These are phyloP conservation scores for Diaporthe helianthi DNA, from an alignment of 2,329 filamentous ascomycete species.

Conservation along the genomic window DNA sequence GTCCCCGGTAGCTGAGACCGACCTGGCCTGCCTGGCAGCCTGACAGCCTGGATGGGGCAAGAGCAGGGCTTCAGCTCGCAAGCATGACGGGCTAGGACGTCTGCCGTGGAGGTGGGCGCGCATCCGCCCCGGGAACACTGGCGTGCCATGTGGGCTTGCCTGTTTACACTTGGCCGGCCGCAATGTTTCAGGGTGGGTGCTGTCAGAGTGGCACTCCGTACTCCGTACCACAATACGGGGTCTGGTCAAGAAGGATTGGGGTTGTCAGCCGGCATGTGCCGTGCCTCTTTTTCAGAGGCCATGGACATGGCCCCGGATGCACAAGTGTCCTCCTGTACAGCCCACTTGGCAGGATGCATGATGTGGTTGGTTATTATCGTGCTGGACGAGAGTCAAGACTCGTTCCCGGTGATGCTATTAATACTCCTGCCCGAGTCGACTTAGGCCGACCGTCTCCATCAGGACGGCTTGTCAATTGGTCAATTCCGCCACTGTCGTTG, in stretches of 20 bases:
- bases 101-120: neutral
- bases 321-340: constrained; percentile 19
- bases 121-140: neutral
- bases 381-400: constrained; percentile 15
- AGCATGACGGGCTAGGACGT: neutral
- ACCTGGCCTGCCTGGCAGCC: no score
- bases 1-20: neutral
- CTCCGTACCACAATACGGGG: constrained; percentile 14
- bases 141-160: constrained; percentile 13
- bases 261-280: constrained; percentile 25
- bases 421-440: constrained; percentile 13
- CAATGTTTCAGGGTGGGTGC: constrained; percentile 18
- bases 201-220: constrained; percentile 4
- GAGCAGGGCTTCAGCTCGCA: neutral
- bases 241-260: constrained; percentile 7
- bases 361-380: constrained; percentile 15
- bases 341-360: constrained; percentile 19
- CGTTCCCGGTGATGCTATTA: constrained; percentile 16
- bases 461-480: constrained; percentile 2
- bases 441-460: constrained; percentile 3
- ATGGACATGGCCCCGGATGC: constrained; percentile 2
- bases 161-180: constrained; percentile 9
- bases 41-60: neutral
- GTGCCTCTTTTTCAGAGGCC: neutral
- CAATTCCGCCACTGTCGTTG: constrained; percentile 18